Evolutionary conservation across 257 asterid species (phyloP), one percentile per base, ranked within the genome.

Genomic region (Solanum piurae): DNA sequence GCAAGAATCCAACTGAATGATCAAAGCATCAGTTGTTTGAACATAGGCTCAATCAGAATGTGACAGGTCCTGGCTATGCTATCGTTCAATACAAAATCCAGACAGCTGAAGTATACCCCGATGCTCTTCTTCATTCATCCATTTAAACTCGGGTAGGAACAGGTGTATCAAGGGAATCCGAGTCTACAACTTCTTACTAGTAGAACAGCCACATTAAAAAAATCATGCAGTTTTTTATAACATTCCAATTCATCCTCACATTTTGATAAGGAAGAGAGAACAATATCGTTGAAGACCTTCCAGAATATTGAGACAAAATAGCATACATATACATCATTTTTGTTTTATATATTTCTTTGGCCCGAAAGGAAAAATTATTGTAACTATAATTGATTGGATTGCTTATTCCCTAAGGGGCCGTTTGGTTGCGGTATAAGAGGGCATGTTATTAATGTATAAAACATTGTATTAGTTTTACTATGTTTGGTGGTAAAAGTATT

Each of bases 81-180:
- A 75, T 38, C 31, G 10, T 75, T n/a, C 55, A 23, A 75, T 75
- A 75, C 52, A 37, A 37, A 37, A 40, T 76, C 60, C 33, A 76
- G 23, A 38, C 12, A 7, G 34, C 33, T 86, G 33, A 86, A 33
- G 72, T 44, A 37, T 31, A 40, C 72, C 46, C 5, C 4, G 60
- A 7, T 76, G 72, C 87, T 72, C 27, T 68, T 87, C 83, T 87
- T 87, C 21, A 25, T 87, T 87, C 71, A 79, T 87, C 86, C 58
- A 87, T 80, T 66, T 87, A 87, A 76, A 72, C 71, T 44, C 42
- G 18, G 27, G 73, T 44, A 80, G 38, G 86, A 87, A 87, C 68
- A 87, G 5, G 72, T 64, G 33, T 44, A 77, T 25, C 66, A 60
- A 77, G 25, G 89, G 46, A 38, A 87, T 55, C 69, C 0, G 49